Evolutionary conservation across 495 filamentous ascomycete genomes (phyloP).

Genomic region (Lophiostoma macrostomum): DNA sequence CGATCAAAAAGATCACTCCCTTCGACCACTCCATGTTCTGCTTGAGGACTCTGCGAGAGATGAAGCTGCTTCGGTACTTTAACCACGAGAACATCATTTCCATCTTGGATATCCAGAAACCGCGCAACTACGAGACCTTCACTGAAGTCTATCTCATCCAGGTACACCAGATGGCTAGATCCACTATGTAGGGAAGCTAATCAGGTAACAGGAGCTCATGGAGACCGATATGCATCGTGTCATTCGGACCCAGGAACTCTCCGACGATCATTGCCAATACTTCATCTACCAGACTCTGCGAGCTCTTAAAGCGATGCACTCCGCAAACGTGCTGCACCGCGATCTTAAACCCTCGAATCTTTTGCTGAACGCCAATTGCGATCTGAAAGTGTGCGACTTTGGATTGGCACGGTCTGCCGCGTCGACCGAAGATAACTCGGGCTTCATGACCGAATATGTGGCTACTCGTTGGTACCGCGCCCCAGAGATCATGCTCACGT

Average conservation of each 20-base stretch:
- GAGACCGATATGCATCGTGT: conserved; percentile 99
- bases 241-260: conserved; percentile 82
- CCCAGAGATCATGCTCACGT: conserved; percentile 98
- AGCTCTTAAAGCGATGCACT: conserved; percentile 97
- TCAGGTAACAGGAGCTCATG: conserved; percentile 78
- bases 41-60: conserved; percentile 92
- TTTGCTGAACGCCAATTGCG: conserved; percentile 96
- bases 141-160: conserved; percentile 99
- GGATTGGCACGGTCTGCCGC: conserved; percentile 92
- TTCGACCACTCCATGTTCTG: conserved; percentile 99
- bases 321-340: conserved; percentile 93
- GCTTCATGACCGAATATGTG: conserved; percentile 99
- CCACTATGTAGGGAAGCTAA: conserved; percentile 2
- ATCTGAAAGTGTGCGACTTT: conserved; percentile 99
- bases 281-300: conserved; percentile 56
- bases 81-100: conserved; percentile 99
- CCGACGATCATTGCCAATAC: conserved; percentile 68
- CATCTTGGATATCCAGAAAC: conserved; percentile 98
- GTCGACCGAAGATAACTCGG: conserved; percentile 96
- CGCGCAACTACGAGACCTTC: conserved; percentile 90
- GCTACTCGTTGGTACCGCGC: conserved; percentile 98
- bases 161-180: conserved; percentile 59
- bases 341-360: conserved; percentile 97
- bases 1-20: conserved; percentile 99
- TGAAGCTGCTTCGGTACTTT: conserved; percentile 99